Conservation (phyloP, 768 basidiomycete species). For the Strobilomyces echinocephalus region DNA sequence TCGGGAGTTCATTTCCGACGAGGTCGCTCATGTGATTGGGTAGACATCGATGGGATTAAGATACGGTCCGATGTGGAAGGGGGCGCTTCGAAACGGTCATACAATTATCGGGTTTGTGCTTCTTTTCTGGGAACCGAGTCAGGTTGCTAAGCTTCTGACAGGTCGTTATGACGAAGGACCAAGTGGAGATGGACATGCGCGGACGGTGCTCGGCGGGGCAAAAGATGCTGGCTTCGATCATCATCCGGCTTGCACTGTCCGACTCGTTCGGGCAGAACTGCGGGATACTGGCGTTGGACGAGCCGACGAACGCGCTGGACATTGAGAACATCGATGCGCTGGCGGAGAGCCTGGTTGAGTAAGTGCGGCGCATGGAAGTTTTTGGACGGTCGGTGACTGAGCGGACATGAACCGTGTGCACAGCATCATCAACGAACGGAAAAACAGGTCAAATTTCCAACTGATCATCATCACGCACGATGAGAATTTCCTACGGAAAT, state of each 20-base stretch:
- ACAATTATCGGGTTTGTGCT: conserved; percentile 85
- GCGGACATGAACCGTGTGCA: neutral
- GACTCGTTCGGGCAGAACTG: conserved; percentile 98
- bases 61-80: conserved; percentile 94
- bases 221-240: conserved; percentile 97
- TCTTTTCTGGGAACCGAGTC: conserved; percentile 3
- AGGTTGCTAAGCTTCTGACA: conserved; percentile 29
- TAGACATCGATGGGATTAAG: conserved; percentile 97
- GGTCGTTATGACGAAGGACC: conserved; percentile 99
- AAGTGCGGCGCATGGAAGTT: conserved; percentile 28
- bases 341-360: conserved; percentile 90
- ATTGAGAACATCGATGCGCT: conserved; percentile 94
- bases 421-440: conserved; percentile 93
- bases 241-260: conserved; percentile 93
- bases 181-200: conserved; percentile 99
- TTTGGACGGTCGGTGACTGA: neutral
- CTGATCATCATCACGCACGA: conserved; percentile 96
- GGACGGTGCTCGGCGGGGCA: conserved; percentile 98
- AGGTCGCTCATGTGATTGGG: conserved; percentile 9
- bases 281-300: conserved; percentile 94
- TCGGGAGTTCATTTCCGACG: neutral
- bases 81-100: conserved; percentile 82
- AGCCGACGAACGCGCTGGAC: conserved; percentile 97
- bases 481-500: conserved; percentile 86
- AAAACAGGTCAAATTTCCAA: conserved; percentile 88